Evolutionary conservation across 257 asterid genomes (phyloP).

Genomic region (Ligustrum vulgare): DNA sequence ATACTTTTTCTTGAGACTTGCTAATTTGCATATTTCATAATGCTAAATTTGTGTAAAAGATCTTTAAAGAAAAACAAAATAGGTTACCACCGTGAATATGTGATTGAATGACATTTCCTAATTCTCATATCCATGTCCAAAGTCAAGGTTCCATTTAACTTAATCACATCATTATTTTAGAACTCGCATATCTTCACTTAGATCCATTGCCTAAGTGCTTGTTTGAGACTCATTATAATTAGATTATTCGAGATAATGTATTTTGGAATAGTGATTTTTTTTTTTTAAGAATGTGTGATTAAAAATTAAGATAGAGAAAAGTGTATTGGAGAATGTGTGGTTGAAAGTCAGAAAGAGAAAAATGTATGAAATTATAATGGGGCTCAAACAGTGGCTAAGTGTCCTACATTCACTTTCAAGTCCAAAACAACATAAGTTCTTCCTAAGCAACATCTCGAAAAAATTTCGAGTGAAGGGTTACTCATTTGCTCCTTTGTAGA

Average conservation of each 20-base stretch:
- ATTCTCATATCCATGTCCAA: background rate
- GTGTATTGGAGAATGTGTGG: too few relatives aligned
- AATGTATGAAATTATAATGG: too few relatives aligned
- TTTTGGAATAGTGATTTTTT: too few relatives aligned
- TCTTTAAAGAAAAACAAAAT: background rate
- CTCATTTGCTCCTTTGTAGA: background rate
- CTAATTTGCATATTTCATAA: background rate
- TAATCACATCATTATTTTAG: background rate
- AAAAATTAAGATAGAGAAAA: too few relatives aligned
- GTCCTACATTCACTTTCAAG: background rate
- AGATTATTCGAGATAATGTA: too few relatives aligned
- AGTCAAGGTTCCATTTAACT: background rate
- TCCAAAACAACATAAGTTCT: background rate
- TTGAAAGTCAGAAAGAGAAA: too few relatives aligned
- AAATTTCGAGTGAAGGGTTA: background rate
- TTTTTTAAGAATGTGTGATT: too few relatives aligned
- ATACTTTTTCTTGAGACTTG: background rate
- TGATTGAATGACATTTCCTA: background rate
- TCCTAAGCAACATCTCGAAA: background rate
- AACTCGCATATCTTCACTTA: background rate
- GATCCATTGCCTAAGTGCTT: background rate
- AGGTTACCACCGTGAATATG: background rate
- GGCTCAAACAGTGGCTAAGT: background rate
- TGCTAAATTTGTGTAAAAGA: background rate
- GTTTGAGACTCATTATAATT: too few relatives aligned